These are phyloP conservation scores for Chlamydomonas incerta DNA, from an alignment of 139 green algal genomes.

Conservation along the genomic window DNA sequence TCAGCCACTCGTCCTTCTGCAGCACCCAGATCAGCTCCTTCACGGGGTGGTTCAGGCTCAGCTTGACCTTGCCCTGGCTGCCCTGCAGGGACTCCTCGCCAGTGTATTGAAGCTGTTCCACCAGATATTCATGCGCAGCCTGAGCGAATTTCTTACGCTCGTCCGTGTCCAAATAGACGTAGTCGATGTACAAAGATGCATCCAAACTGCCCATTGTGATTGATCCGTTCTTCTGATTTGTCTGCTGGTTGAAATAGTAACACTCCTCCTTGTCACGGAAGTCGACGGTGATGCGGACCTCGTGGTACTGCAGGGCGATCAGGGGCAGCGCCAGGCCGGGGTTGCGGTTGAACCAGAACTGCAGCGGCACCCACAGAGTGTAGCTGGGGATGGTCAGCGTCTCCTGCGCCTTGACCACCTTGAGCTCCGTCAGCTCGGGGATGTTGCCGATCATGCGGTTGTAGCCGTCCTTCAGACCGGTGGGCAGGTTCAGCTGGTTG, in stretches of 20 bases:
- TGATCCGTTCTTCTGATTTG: neutral
- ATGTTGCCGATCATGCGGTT: slow-evolving; percentile 39
- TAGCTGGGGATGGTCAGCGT: neutral
- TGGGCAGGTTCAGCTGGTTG: slow-evolving; percentile 36
- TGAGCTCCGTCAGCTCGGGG: slow-evolving; percentile 6
- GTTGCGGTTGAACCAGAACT: slow-evolving; percentile 46
- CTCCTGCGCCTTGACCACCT: neutral
- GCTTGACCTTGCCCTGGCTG: slow-evolving; percentile 24
- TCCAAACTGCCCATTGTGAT: neutral
- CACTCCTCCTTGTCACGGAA: neutral
- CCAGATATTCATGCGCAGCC: slow-evolving; percentile 38
- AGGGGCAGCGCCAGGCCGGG: slow-evolving; percentile 44
- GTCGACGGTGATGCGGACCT: slow-evolving; percentile 43
- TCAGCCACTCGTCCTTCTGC: too few species aligned
- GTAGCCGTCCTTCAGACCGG: slow-evolving; percentile 21
- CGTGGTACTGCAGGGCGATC: slow-evolving; percentile 51
- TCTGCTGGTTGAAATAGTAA: neutral
- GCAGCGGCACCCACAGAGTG: slow-evolving; percentile 45
- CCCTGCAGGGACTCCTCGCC: slow-evolving; percentile 17
- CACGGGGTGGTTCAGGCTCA: slow-evolving; percentile 45
- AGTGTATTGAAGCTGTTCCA: slow-evolving; percentile 44
- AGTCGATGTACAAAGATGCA: slow-evolving; percentile 16
- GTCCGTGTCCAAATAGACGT: slow-evolving; percentile 44
- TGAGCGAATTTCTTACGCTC: slow-evolving; percentile 37
- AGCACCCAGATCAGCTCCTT: slow-evolving; percentile 41